Percentiles rank a stretch among this genome's conserved stretches.
Conservation (phyloP, 176 grass and related monocot genomes). For the Microstegium vimineum region DNA sequence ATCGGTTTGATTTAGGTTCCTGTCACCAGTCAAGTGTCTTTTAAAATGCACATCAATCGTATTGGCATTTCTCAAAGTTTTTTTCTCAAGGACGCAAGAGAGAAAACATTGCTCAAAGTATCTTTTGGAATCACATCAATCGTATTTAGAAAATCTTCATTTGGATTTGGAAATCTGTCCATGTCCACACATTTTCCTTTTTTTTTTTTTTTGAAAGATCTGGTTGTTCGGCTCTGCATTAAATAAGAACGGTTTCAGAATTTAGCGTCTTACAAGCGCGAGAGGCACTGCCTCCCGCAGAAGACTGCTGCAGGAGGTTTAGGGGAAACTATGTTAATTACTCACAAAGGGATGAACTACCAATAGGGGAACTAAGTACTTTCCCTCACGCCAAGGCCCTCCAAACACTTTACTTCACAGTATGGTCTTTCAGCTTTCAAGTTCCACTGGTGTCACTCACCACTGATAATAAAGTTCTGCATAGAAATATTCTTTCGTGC, state of each 20-base stretch:
- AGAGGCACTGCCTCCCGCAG: no score
- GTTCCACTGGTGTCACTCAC: not conserved
- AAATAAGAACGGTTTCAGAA: no score
- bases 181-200: not conserved
- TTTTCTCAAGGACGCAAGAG: no score
- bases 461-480: not conserved
- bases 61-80: not conserved
- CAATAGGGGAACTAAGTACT: no score
- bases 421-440: not conserved
- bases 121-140: not conserved
- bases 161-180: not conserved
- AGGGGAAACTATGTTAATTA: no score
- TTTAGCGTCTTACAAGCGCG: no score
- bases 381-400: no score
- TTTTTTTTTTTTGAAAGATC: no score
- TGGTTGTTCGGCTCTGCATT: no score
- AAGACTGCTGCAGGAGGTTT: no score
- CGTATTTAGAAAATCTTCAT: not conserved
- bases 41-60: not conserved
- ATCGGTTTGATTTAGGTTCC: not conserved
- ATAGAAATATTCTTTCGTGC: not conserved
- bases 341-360: no score
- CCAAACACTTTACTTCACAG: no score
- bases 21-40: slow-evolving; percentile 4
- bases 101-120: not conserved